Conservation (phyloP, 441 rosid species). For the Breynia disticha region DNA sequence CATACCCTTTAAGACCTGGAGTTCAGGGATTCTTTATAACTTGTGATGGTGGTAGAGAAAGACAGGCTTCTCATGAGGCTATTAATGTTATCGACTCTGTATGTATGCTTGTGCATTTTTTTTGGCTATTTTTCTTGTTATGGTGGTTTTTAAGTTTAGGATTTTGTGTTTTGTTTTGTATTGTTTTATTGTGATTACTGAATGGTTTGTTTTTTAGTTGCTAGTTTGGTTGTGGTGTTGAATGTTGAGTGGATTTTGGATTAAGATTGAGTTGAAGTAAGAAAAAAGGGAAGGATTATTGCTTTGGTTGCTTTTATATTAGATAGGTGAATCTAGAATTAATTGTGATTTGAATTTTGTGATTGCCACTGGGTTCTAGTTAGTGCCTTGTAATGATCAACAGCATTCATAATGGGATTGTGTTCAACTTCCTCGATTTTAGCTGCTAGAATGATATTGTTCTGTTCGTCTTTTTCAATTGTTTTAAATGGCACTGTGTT, state of each 20-base stretch:
- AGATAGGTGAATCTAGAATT: not conserved
- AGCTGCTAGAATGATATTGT: too few relatives aligned
- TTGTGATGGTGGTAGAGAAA: conserved; percentile 87
- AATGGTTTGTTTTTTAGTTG: not conserved
- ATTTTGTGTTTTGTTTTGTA: not conserved
- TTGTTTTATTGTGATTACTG: not conserved
- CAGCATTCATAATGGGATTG: too few relatives aligned
- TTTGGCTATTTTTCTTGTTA: not conserved
- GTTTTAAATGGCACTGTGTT: too few relatives aligned
- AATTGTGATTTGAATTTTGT: not conserved
- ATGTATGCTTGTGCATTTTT: conserved; percentile 11
- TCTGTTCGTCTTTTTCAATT: too few relatives aligned
- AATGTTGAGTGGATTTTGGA: not conserved
- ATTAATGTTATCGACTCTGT: conserved; percentile 78
- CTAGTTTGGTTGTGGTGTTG: not conserved
- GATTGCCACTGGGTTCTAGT: not conserved
- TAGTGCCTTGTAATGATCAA: not conserved
- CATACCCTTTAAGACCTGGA: conserved; percentile 76
- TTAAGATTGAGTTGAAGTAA: not conserved
- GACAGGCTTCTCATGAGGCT: conserved; percentile 83
- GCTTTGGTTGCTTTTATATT: not conserved
- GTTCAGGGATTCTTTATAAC: conserved; percentile 85
- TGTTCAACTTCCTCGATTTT: too few relatives aligned
- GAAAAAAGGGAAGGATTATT: not conserved
- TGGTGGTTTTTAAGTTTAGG: not conserved